Conservation (phyloP, 805 yeast genomes). For the Zygotorulaspora danielsina region DNA sequence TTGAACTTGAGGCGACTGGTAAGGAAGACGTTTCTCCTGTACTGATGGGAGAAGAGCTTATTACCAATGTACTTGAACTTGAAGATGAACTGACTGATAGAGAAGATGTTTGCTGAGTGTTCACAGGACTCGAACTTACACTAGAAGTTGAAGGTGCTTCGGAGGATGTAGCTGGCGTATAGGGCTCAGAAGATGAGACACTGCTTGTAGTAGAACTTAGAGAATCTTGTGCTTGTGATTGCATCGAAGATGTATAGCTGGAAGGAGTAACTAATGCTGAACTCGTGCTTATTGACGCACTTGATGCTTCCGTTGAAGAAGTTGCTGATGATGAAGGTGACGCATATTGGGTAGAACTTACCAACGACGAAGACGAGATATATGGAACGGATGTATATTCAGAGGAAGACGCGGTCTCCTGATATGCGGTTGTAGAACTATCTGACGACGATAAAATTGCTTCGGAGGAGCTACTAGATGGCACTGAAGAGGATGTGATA, state of each 20-base stretch:
- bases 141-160: background rate
- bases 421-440: no score
- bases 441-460: no score
- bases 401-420: background rate
- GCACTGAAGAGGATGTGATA: no score
- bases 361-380: background rate
- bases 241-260: background rate
- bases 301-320: background rate
- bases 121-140: no score
- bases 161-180: slow-evolving; percentile 11
- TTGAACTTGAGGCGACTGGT: no score
- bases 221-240: background rate
- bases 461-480: no score
- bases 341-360: background rate
- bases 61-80: background rate
- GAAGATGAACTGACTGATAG: no score
- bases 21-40: background rate
- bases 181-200: slow-evolving; percentile 7
- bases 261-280: slow-evolving; percentile 4
- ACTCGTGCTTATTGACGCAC: background rate
- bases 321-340: background rate
- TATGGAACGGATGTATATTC: background rate
- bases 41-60: background rate
- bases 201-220: slow-evolving; percentile 16
- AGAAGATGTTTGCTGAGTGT: no score